Base-by-base conservation (phyloP, 768 basidiomycete species). In the Suillus variegatus region DNA sequence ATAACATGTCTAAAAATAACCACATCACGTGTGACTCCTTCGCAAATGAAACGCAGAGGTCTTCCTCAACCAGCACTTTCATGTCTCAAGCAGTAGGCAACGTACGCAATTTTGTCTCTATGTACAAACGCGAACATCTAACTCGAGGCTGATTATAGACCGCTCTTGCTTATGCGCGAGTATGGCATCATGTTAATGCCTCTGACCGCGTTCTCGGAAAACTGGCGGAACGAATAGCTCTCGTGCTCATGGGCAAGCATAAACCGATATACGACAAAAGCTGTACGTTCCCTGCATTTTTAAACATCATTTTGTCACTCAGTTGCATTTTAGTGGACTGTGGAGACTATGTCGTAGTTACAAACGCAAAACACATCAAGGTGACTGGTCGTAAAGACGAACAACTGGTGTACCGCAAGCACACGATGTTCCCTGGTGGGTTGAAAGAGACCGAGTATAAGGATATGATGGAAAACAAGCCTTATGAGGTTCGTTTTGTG, bases 191-290 rank as follows among this genome's bases (percentile, higher is more conserved):
- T 67, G 94, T 95, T 67, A 91, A 97, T 71, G 95, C 96, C 14
- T 84, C 91, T 12, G 92, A 93, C 71, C 88, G 96, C 46, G 82
- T 95, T n/a, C 84, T 99, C 20, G 97, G 97, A 74, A 94, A 96
- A 82, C 85, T 99, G 12, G 96, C 97, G 7, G 90, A 93, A 71
- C 86, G 94, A 43, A 97, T 99, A 71, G 97, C 97, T 4, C 86
- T 94, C 65, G 95, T 95, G 40, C 84, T 99, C 55, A 98, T 98
- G 97, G 97, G 97, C 74, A 99, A 99, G 80, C 95, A 99, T 78
- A 99, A 99, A 75, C 96, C 97, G 7, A 94, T 96, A 47, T 99
- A 93, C 72, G 95, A 99, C 78, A 94, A 94, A 12, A 85, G 90
- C 69, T 87, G 97, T 95, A 67, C 65, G 90, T 80, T 18, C 47